phyloP scores from a whole-genome alignment of 2,329 filamentous ascomycete genomes.

The Cadophora gregata region DNA sequence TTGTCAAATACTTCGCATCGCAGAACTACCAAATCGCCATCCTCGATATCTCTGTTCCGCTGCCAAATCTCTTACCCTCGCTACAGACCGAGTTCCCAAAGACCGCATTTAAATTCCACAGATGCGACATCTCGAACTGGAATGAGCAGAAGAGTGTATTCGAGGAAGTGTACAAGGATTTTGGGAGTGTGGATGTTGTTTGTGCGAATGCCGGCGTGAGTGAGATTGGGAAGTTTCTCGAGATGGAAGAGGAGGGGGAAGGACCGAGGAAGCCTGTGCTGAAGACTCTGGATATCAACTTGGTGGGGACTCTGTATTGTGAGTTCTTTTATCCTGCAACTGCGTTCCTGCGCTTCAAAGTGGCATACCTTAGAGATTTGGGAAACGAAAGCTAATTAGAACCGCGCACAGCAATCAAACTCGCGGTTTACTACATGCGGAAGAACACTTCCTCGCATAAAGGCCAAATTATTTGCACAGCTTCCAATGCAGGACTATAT shows the following conservation, averaged over 20 bases:
- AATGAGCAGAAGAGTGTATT: slow-evolving; percentile 39
- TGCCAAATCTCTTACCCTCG: slow-evolving; percentile 31
- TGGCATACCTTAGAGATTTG: too few relatives aligned
- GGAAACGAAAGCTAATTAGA: background rate
- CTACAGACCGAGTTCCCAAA: slow-evolving; percentile 27
- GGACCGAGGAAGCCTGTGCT: slow-evolving; percentile 32
- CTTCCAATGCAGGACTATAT: slow-evolving; percentile 59
- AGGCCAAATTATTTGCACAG: slow-evolving; percentile 54
- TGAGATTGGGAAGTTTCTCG: slow-evolving; percentile 31
- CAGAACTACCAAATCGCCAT: slow-evolving; percentile 28
- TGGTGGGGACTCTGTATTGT: slow-evolving; percentile 38
- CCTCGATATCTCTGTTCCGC: slow-evolving; percentile 31
- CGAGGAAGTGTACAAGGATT: slow-evolving; percentile 30
- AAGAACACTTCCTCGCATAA: slow-evolving; percentile 47
- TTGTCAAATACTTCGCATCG: slow-evolving; percentile 56
- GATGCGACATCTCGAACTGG: slow-evolving; percentile 40
- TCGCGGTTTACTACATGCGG: slow-evolving; percentile 56
- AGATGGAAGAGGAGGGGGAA: slow-evolving; percentile 20
- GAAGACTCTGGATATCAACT: slow-evolving; percentile 38
- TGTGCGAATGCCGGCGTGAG: slow-evolving; percentile 42
- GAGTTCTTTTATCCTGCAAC: slow-evolving; percentile 18
- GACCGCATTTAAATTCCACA: slow-evolving; percentile 32
- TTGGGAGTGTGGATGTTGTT: slow-evolving; percentile 40
- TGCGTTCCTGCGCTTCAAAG: background rate
- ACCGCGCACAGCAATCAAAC: slow-evolving; percentile 50